Percentiles rank a stretch among this genome's conserved stretches.
These are phyloP conservation scores for Leccinum subgranulosum DNA, from an alignment of 768 basidiomycete species.

Conservation along the genomic window DNA sequence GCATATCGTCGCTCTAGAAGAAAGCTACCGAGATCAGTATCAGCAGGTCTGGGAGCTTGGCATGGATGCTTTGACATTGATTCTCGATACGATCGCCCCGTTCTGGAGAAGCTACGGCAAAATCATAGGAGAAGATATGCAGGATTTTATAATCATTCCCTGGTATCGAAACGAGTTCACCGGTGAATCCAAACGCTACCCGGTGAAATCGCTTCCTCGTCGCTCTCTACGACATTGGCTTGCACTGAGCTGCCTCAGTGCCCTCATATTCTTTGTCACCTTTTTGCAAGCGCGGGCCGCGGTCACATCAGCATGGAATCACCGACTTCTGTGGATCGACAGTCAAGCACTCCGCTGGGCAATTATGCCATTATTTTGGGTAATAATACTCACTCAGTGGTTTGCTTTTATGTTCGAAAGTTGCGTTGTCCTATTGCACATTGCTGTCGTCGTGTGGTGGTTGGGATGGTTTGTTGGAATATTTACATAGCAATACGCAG, in stretches of 20 bases:
- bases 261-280: slow-evolving; percentile 44
- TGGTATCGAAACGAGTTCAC: slow-evolving; percentile 84
- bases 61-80: slow-evolving; percentile 71
- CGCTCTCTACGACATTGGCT: slow-evolving; percentile 71
- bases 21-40: slow-evolving; percentile 76
- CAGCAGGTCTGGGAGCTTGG: slow-evolving; percentile 81
- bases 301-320: slow-evolving; percentile 49
- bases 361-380: slow-evolving; percentile 59
- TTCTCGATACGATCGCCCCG: slow-evolving; percentile 74
- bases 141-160: slow-evolving; percentile 79
- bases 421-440: slow-evolving; percentile 53
- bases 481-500: slow-evolving; percentile 31
- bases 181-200: slow-evolving; percentile 68
- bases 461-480: slow-evolving; percentile 65
- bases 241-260: slow-evolving; percentile 51
- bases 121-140: slow-evolving; percentile 75
- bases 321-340: slow-evolving; percentile 55
- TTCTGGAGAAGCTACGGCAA: slow-evolving; percentile 83
- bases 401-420: slow-evolving; percentile 58
- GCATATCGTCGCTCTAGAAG: slow-evolving; percentile 65
- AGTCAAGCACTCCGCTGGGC: slow-evolving; percentile 63
- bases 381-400: slow-evolving; percentile 67
- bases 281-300: slow-evolving; percentile 60
- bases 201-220: slow-evolving; percentile 52
- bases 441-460: slow-evolving; percentile 71